A percentile compares a stretch with the other conserved stretches of the same genome.
These are phyloP conservation scores for Fusarium musae DNA, from an alignment of 2,329 filamentous ascomycete genomes.

Conservation along the genomic window DNA sequence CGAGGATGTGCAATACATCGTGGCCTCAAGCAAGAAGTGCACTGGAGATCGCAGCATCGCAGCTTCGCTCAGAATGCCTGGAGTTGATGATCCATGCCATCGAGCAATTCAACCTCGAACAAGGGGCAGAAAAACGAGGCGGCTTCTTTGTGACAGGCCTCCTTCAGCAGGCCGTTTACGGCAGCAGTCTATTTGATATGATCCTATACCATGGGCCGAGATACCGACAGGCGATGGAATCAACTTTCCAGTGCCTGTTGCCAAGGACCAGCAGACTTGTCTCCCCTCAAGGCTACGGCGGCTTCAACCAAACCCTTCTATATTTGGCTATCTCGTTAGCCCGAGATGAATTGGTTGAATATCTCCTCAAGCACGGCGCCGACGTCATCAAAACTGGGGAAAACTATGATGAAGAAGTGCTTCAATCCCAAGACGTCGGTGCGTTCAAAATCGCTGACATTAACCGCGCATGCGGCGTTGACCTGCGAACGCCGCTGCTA, in stretches of 20 bases:
- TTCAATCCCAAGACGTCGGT: background rate
- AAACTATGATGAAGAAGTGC: background rate
- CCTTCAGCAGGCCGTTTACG: background rate
- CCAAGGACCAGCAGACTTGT: background rate
- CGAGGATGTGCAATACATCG: background rate
- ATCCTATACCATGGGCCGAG: background rate
- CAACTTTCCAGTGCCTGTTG: background rate
- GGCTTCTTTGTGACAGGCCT: background rate
- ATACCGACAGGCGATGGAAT: background rate
- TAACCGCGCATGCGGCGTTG: background rate
- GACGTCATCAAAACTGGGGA: background rate
- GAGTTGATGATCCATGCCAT: background rate
- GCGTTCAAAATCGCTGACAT: background rate
- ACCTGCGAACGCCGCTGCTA: background rate
- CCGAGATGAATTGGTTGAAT: background rate
- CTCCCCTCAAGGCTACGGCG: background rate
- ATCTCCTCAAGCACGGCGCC: background rate
- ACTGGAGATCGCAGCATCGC: background rate
- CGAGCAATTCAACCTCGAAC: background rate
- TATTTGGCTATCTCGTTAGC: background rate
- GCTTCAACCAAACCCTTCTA: background rate
- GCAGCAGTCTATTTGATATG: background rate
- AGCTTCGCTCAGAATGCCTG: background rate
- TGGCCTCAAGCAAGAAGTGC: background rate
- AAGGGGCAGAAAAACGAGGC: background rate